These are phyloP conservation scores for Funneliformis geosporum DNA, from an alignment of 192 early-diverging fungal genomes.

Conservation along the genomic window DNA sequence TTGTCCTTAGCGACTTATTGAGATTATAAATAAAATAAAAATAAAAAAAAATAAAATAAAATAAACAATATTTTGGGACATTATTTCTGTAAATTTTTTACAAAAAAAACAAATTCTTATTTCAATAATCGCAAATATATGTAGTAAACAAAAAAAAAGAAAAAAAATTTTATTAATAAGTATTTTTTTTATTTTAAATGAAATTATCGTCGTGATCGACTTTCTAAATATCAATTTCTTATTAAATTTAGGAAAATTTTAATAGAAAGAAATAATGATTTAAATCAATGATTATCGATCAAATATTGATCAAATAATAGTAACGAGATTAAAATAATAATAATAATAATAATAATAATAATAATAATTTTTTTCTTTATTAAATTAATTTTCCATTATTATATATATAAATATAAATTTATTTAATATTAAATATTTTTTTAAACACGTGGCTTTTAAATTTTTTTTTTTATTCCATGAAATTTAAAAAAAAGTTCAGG, in stretches of 20 bases:
- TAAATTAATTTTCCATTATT: not conserved
- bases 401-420: not conserved
- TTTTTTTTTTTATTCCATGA: not conserved
- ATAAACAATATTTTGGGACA: too few species aligned
- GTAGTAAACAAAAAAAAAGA: not conserved
- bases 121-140: not conserved
- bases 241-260: too few species aligned
- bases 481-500: not conserved
- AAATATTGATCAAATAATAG: not conserved
- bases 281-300: not conserved
- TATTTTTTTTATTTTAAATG: too few species aligned
- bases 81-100: too few species aligned
- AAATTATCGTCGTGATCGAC: too few species aligned
- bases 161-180: not conserved
- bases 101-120: not conserved
- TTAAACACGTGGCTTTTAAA: not conserved
- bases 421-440: too few species aligned
- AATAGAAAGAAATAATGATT: too few species aligned
- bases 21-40: not conserved
- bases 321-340: not conserved
- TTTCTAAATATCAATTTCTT: too few species aligned
- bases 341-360: not conserved
- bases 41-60: too few species aligned
- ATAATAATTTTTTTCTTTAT: not conserved
- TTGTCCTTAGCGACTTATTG: conserved; percentile 56